A percentile compares a stretch with the other conserved stretches of the same genome.
Conservation (phyloP, 192 early-diverging fungal species). For the Coemansia sp. region DNA sequence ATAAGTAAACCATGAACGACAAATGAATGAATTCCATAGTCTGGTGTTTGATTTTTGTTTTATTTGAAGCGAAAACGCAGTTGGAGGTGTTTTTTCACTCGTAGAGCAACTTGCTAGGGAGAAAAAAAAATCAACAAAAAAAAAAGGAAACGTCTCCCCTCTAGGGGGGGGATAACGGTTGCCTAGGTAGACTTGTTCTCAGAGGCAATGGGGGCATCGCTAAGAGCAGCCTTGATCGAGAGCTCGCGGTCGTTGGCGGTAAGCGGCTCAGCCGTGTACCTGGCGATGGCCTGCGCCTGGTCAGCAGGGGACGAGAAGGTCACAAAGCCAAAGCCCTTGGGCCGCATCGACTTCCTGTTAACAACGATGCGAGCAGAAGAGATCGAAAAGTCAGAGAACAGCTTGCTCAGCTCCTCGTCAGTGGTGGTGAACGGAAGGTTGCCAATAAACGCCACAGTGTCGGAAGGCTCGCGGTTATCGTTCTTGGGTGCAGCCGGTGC, state of each 20-base stretch:
- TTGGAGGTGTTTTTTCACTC: no score
- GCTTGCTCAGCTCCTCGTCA: slow-evolving; percentile 65
- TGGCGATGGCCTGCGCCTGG: slow-evolving; percentile 56
- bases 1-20: neutral
- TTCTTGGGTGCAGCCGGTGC: slow-evolving; percentile 5
- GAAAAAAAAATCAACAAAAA: slow-evolving; percentile 3
- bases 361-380: slow-evolving; percentile 73
- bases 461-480: slow-evolving; percentile 21
- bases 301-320: slow-evolving; percentile 75
- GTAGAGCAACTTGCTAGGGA: no score
- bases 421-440: slow-evolving; percentile 75
- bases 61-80: no score
- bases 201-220: slow-evolving; percentile 30
- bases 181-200: slow-evolving; percentile 5
- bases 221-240: slow-evolving; percentile 47
- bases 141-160: neutral
- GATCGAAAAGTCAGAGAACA: slow-evolving; percentile 75
- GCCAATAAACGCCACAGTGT: slow-evolving; percentile 73
- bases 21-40: no score
- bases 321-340: slow-evolving; percentile 96
- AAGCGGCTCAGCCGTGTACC: slow-evolving; percentile 23
- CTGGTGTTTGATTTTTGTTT: no score
- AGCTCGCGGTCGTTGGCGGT: slow-evolving; percentile 32
- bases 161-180: neutral
- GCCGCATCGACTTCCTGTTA: slow-evolving; percentile 62